phyloP scores from a whole-genome alignment of 2,329 filamentous ascomycete genomes.

The Curvularia verruculosa region DNA sequence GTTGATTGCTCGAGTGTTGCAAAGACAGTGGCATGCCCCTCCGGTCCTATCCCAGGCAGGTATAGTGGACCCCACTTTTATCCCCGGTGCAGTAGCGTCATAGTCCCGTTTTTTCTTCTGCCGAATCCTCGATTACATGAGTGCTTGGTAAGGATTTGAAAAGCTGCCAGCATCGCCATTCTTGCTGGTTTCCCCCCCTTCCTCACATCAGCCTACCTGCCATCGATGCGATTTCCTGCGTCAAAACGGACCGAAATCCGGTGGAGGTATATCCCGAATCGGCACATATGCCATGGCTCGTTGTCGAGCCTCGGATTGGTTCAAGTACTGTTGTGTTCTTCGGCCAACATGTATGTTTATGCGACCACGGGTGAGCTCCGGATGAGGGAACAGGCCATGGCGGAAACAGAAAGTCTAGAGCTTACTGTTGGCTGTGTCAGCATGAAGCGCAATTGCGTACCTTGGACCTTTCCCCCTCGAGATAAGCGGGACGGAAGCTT shows the following conservation, averaged over 20 bases:
- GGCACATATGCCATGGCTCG: not conserved
- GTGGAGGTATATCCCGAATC: not conserved
- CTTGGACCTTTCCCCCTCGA: conserved; percentile 21
- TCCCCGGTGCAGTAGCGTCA: conserved; percentile 14
- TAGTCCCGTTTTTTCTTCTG: conserved; percentile 1
- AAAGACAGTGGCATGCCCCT: conserved; percentile 5
- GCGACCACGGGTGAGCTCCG: conserved; percentile 8
- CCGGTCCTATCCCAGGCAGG: not conserved
- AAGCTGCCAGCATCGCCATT: conserved; percentile 3
- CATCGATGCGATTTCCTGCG: not conserved
- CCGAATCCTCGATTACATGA: conserved; percentile 12
- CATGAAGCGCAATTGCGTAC: conserved; percentile 14
- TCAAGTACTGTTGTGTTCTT: not conserved
- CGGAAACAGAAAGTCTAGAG: conserved; percentile 5
- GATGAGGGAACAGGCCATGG: conserved; percentile 8
- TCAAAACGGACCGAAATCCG: not conserved
- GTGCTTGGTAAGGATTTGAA: conserved; percentile 16
- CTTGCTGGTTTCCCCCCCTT: not conserved
- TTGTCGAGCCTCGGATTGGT: not conserved
- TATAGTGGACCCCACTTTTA: conserved; percentile 5
- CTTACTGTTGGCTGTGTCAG: conserved; percentile 26
- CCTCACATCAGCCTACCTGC: not conserved
- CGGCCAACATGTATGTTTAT: not conserved
- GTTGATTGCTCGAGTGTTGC: not conserved
- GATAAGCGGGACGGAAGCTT: not conserved